Conservation (phyloP, 306 rosid genomes). For the Hippophae tibetana region DNA sequence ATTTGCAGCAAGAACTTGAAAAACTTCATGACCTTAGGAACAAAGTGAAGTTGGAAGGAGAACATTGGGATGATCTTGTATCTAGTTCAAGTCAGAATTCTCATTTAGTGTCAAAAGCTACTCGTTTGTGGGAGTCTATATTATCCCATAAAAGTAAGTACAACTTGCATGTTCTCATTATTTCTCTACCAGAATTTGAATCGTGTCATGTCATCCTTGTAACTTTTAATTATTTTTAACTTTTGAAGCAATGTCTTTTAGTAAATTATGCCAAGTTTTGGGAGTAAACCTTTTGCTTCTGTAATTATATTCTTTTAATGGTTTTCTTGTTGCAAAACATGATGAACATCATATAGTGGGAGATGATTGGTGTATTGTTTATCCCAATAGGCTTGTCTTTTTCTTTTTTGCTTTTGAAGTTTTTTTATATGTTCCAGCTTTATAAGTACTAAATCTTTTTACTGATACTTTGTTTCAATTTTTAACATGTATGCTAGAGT, state of each 20-base stretch:
- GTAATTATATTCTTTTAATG: too few relatives aligned
- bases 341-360: too few relatives aligned
- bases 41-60: conserved; percentile 98
- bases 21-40: conserved; percentile 87
- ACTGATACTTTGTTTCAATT: too few relatives aligned
- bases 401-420: too few relatives aligned
- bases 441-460: too few relatives aligned
- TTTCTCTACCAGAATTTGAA: conserved; percentile 5
- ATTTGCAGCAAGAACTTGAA: conserved; percentile 97
- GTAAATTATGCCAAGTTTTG: background rate
- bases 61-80: conserved; percentile 95
- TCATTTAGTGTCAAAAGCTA: conserved; percentile 94
- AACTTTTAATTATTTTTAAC: background rate
- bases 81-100: conserved; percentile 98
- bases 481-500: too few relatives aligned
- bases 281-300: too few relatives aligned
- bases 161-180: background rate
- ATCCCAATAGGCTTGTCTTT: too few relatives aligned
- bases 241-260: background rate
- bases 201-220: background rate
- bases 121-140: conserved; percentile 95
- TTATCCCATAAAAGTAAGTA: conserved; percentile 90
- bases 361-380: too few relatives aligned
- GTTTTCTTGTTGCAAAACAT: too few relatives aligned
- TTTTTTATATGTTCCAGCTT: too few relatives aligned